Base-by-base conservation (phyloP, 768 basidiomycete genomes). In the Lactifluus volemus region DNA sequence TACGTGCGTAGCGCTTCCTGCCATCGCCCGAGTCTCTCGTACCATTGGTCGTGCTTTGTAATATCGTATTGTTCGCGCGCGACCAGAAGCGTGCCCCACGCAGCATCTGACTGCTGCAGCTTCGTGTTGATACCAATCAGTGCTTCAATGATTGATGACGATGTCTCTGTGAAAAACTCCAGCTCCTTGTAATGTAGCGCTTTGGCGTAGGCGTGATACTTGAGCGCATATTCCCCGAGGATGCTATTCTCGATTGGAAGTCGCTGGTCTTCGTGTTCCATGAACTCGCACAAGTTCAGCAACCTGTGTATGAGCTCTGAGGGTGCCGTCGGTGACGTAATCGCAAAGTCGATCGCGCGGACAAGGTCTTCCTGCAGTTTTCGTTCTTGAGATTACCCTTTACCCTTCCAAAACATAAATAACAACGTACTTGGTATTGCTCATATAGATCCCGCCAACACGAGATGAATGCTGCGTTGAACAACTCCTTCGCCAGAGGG, bases 151-250 rank as follows among this genome's bases (percentile, higher is more conserved):
- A 96, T 92, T 30, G 86, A 81, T 0, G 92, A 86, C 0, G 91
- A 92, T 0, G 92, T 88, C 68, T 96, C 95, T 5, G 87, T 84
- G 70, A 97, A 96, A 73, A 90, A 98, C 72, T 99, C 96, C 39
- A 95, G 80, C 68, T 99, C 97, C 72, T 98, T 98, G 78, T 98
- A 99, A 71, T 99, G 97, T 30, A 99, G 79, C 0, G 96, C 95
- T 71, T 98, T 98, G 3, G 97, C 97, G 66, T 93, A 98, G 0
- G 95, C 95, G 72, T 92, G 88, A 72, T 89, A 93, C 65, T 87
- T 88, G 76, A 91, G 83, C 0, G 97, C 94, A 69, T 95, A 93
- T 68, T 94, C 91, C 41, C 96, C 97, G 14, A 98, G 82, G 12
- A 90, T 92, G 54, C 91, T 83, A 67, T 94, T 87, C 67, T 97